Evolutionary conservation across 2,329 filamentous ascomycete species (phyloP), one percentile per base, ranked within the genome.

Genomic region (Zasmidium citrigriseum): DNA sequence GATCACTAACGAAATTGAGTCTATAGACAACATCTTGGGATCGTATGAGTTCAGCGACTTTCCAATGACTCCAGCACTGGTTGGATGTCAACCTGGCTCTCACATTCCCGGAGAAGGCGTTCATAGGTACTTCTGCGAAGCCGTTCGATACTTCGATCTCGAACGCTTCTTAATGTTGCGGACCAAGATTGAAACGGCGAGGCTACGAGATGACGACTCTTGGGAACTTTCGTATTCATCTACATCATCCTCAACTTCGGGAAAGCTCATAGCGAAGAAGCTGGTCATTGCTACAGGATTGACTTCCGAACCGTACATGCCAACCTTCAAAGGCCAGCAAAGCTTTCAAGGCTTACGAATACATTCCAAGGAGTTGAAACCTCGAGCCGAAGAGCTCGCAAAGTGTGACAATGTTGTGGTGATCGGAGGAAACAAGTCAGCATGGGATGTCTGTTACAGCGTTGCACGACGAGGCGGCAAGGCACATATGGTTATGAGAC

Each of bases 11-110:
- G 34, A 9, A 16, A n/a, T 10, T n/a, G 4, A n/a, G 7, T 29
- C 27, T 14, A 92, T 41, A 41, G 34, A 93, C 73, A 91, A 91
- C 67, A 81, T 89, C 71, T 70, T 87, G 5, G 88, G 88, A 1
- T 88, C 84, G 0, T 89, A 86, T 64, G 87, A 92, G 70, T 91
- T 83, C 66, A 83, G 84, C 0, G 89, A 90, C 65, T 90, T 89
- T 58, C 87, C 87, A 22, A 88, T 92, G 85, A 41, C 7, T 10
- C 21, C 20, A 78, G 72, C 70, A 1, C 57, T 77, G 9, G 76
- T 76, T 55, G 74, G 69, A 21, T 75, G 80, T 23, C 73, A 77
- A 50, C 62, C 68, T 3, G 82, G 81, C 10, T 68, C 86, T 54
- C 84, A 88, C 67, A 82, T 89, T 49, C 80, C 85, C 0, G 86